A percentile compares a stretch with the other conserved stretches of the same genome.
Conservation (phyloP, 73 alveolate species). For the Halteria grandinella region DNA sequence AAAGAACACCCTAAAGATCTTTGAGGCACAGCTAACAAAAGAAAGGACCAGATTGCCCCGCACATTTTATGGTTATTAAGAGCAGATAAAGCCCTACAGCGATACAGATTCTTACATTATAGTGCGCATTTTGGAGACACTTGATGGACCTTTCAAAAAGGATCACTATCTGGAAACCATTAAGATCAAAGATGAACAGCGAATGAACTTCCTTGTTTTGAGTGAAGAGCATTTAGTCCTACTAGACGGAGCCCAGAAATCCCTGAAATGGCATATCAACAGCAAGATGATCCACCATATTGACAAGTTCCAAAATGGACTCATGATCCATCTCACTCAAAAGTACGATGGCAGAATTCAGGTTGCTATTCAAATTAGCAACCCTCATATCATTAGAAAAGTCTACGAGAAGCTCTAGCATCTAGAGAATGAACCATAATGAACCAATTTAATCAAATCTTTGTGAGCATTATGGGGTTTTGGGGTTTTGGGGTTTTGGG, state of each 20-base stretch:
- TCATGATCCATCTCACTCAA: not conserved
- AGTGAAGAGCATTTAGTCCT: constrained; percentile 47
- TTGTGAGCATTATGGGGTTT: not conserved
- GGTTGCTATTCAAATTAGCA: constrained; percentile 13
- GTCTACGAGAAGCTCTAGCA: constrained; percentile 8
- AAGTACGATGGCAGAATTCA: not conserved
- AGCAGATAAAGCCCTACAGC: constrained; percentile 32
- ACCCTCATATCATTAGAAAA: not conserved
- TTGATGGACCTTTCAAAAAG: constrained; percentile 20
- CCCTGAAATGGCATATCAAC: constrained; percentile 50
- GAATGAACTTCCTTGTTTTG: constrained; percentile 39
- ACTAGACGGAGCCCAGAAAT: constrained; percentile 44
- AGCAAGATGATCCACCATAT: constrained; percentile 21
- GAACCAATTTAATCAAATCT: not conserved
- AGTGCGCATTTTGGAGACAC: constrained; percentile 20
- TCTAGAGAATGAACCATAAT: not conserved
- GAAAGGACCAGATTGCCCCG: constrained; percentile 94
- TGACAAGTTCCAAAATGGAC: constrained; percentile 40
- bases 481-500: constrained; percentile 36
- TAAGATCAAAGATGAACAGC: constrained; percentile 5
- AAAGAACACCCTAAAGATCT: constrained; percentile 75
- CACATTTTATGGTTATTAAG: constrained; percentile 88
- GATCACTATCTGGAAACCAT: constrained; percentile 54
- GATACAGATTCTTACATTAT: constrained; percentile 43
- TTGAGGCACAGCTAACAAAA: constrained; percentile 53